A percentile compares a stretch with the other conserved stretches of the same genome.
Evolutionary conservation across 768 basidiomycete genomes (phyloP).

Genomic region (Gloeopeniophorella convolvens): DNA sequence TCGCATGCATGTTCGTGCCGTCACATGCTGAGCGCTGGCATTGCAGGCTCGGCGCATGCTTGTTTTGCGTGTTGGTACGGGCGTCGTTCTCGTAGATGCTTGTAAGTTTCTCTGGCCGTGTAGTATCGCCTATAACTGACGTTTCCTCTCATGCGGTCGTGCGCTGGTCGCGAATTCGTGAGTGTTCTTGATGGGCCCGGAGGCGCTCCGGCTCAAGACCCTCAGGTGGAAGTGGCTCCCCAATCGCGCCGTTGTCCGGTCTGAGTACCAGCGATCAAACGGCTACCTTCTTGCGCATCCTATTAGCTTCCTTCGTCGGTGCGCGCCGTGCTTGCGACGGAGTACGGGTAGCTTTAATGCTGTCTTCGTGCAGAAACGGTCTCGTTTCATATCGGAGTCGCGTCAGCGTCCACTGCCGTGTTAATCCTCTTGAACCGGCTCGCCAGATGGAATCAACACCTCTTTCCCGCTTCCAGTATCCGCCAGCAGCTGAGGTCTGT

Average conservation of each 20-base stretch:
- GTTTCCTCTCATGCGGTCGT: slow-evolving; percentile 45
- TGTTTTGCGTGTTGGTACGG: slow-evolving; percentile 52
- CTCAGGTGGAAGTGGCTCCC: not conserved
- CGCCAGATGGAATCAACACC: slow-evolving; percentile 22
- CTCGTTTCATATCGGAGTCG: slow-evolving; percentile 66
- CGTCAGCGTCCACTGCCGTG: slow-evolving; percentile 47
- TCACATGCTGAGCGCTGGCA: slow-evolving; percentile 3
- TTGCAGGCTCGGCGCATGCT: slow-evolving; percentile 52
- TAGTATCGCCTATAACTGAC: not conserved
- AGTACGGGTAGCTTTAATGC: not conserved
- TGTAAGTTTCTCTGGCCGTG: slow-evolving; percentile 41
- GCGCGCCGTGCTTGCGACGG: slow-evolving; percentile 13
- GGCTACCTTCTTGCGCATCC: slow-evolving; percentile 51
- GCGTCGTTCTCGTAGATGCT: slow-evolving; percentile 60
- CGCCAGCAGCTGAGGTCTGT: slow-evolving; percentile 17
- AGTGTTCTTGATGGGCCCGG: slow-evolving; percentile 12
- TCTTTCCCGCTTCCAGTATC: slow-evolving; percentile 7
- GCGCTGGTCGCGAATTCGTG: slow-evolving; percentile 68
- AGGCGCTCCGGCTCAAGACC: slow-evolving; percentile 2
- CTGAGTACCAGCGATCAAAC: slow-evolving; percentile 43
- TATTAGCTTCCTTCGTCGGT: slow-evolving; percentile 64
- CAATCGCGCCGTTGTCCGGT: slow-evolving; percentile 1
- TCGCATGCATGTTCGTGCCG: not conserved
- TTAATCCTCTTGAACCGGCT: slow-evolving; percentile 38
- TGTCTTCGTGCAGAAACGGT: slow-evolving; percentile 50